Conservation (phyloP, 2,329 filamentous ascomycete species). For the Sclerotiophoma versabilis region DNA sequence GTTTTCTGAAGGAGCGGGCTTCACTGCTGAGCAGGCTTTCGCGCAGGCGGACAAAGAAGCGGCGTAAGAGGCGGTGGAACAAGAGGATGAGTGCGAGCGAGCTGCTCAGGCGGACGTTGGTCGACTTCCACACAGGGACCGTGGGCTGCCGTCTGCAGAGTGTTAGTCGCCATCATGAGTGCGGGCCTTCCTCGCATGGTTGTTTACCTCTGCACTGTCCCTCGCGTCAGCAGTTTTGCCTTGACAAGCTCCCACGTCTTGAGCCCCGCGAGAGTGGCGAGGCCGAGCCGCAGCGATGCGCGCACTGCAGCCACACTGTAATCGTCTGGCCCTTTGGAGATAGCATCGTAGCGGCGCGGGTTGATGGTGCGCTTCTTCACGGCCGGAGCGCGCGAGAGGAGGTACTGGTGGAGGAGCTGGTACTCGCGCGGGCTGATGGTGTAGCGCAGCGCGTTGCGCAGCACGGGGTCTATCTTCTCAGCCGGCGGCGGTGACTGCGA, state of each 20-base stretch:
- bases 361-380: slow-evolving; percentile 62
- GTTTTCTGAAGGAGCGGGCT: slow-evolving; percentile 78
- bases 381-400: slow-evolving; percentile 74
- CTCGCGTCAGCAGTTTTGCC: slow-evolving; percentile 46
- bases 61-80: slow-evolving; percentile 86
- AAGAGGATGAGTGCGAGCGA: slow-evolving; percentile 86
- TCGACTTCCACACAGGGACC: slow-evolving; percentile 59
- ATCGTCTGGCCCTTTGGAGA: slow-evolving; percentile 56
- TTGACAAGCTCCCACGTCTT: slow-evolving; percentile 57
- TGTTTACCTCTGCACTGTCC: slow-evolving; percentile 34
- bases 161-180: background rate
- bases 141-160: slow-evolving; percentile 46
- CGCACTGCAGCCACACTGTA: slow-evolving; percentile 58
- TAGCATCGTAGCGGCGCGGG: slow-evolving; percentile 60
- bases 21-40: slow-evolving; percentile 80
- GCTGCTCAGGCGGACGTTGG: slow-evolving; percentile 77
- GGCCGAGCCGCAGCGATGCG: slow-evolving; percentile 54
- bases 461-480: slow-evolving; percentile 67
- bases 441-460: slow-evolving; percentile 86
- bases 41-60: slow-evolving; percentile 84
- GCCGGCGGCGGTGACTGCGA: slow-evolving; percentile 37
- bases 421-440: slow-evolving; percentile 86
- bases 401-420: slow-evolving; percentile 80
- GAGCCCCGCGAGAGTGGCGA: slow-evolving; percentile 52
- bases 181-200: background rate